A percentile compares a stretch with the other conserved stretches of the same genome.
These are phyloP conservation scores for Botryococcus braunii DNA, from an alignment of 163 green algal genomes.

Conservation along the genomic window DNA sequence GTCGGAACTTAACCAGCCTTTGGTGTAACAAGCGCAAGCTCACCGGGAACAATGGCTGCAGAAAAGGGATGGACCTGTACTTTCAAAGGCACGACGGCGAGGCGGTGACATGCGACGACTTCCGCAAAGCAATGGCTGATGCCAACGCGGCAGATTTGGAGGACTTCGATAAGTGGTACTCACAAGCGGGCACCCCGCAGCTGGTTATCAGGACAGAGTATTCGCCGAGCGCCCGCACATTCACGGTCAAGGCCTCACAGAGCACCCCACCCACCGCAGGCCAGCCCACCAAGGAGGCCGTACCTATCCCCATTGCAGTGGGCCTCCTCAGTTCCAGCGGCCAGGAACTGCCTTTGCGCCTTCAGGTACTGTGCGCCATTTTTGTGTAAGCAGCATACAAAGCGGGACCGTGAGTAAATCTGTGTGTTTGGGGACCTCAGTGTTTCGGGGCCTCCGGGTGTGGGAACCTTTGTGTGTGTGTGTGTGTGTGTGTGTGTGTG, in stretches of 20 bases:
- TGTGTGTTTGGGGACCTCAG: no score
- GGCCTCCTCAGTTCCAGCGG: slow-evolving; percentile 60
- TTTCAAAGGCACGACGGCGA: slow-evolving; percentile 88
- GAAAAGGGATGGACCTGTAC: slow-evolving; percentile 91
- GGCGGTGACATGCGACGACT: slow-evolving; percentile 98
- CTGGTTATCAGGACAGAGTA: slow-evolving; percentile 58
- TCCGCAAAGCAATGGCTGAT: slow-evolving; percentile 90
- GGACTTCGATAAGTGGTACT: slow-evolving; percentile 45
- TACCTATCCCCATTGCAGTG: slow-evolving; percentile 82
- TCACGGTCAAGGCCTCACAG: slow-evolving; percentile 66
- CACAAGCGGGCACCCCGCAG: slow-evolving; percentile 80
- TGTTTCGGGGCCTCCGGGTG: no score
- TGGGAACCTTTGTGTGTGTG: no score
- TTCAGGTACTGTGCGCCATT: no score
- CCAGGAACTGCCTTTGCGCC: slow-evolving; percentile 47
- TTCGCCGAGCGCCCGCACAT: slow-evolving; percentile 59
- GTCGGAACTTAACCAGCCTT: no score
- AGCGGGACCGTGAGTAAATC: no score
- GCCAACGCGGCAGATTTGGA: slow-evolving; percentile 77
- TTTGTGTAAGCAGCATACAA: no score
- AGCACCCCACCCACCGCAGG: slow-evolving; percentile 46
- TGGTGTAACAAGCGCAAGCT: no score
- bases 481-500: no score
- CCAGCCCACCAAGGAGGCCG: slow-evolving; percentile 54
- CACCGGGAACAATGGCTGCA: no score